A percentile compares a stretch with the other conserved stretches of the same genome.
phyloP scores from a whole-genome alignment of 768 basidiomycete genomes.

The Imleria badia region DNA sequence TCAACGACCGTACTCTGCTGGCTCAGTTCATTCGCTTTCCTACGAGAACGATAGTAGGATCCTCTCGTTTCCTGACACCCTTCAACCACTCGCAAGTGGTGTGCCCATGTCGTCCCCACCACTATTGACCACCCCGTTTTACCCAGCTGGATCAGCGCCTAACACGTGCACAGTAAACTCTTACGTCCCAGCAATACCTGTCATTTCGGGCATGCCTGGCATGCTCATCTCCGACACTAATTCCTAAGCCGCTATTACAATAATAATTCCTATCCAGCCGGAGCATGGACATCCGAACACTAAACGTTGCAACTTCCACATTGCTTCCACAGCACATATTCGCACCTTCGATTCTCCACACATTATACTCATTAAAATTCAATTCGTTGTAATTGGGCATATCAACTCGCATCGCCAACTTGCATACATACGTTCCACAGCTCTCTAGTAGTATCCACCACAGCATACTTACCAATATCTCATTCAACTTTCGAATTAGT shows the following conservation, averaged over 20 bases:
- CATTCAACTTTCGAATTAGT: conserved; percentile 6
- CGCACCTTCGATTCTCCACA: neutral
- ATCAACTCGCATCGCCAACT: conserved; percentile 5
- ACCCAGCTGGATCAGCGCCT: conserved; percentile 20
- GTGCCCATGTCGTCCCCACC: conserved; percentile 23
- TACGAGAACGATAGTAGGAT: conserved; percentile 12
- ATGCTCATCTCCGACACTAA: conserved; percentile 13
- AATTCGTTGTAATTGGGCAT: conserved; percentile 14
- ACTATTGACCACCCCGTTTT: conserved; percentile 31
- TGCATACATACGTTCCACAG: conserved; percentile 19
- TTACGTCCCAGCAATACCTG: conserved; percentile 8
- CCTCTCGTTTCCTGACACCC: conserved; percentile 10
- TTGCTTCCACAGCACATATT: conserved; percentile 24
- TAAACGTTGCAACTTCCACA: conserved; percentile 9
- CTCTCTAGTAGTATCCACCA: conserved; percentile 13
- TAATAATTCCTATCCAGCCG: neutral
- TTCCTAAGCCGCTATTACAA: conserved; percentile 5
- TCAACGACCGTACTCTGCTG: conserved; percentile 22
- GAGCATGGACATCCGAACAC: conserved; percentile 2
- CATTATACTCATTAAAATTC: conserved; percentile 7
- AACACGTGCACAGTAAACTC: conserved; percentile 4
- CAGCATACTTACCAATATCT: conserved; percentile 15
- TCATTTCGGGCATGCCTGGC: conserved; percentile 19
- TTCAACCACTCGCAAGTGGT: conserved; percentile 8
- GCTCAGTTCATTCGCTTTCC: conserved; percentile 15